Evolutionary conservation across 495 filamentous ascomycete genomes (phyloP).

Genomic region (Aspergillus biplanus): DNA sequence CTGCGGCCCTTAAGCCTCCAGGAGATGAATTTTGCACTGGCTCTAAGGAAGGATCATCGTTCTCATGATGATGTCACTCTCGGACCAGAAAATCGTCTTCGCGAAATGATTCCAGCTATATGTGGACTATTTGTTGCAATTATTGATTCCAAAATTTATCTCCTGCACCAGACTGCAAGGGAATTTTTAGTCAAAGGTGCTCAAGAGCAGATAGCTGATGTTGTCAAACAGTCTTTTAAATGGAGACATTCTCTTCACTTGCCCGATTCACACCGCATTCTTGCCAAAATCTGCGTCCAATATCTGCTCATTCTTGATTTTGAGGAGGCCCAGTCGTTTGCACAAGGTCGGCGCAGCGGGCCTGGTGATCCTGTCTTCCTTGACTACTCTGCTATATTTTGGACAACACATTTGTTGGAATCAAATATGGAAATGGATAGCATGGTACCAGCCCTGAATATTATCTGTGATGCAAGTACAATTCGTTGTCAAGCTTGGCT

Average conservation of each 20-base stretch:
- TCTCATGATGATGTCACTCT: background rate
- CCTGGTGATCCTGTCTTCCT: constrained; percentile 24
- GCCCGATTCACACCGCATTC: constrained; percentile 31
- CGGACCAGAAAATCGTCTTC: constrained; percentile 26
- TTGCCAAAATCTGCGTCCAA: constrained; percentile 36
- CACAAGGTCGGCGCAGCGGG: background rate
- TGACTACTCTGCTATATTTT: constrained; percentile 36
- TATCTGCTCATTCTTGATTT: constrained; percentile 28
- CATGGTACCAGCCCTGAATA: constrained; percentile 20
- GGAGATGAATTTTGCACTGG: constrained; percentile 45
- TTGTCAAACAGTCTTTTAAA: constrained; percentile 3
- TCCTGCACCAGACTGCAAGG: constrained; percentile 50
- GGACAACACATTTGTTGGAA: constrained; percentile 32
- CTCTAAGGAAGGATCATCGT: constrained; percentile 14
- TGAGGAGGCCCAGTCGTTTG: constrained; percentile 1
- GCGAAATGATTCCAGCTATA: constrained; percentile 29
- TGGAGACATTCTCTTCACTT: constrained; percentile 29
- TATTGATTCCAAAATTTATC: constrained; percentile 36
- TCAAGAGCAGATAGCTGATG: background rate
- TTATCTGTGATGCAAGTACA: constrained; percentile 20
- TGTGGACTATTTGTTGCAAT: constrained; percentile 48
- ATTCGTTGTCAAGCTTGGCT: constrained; percentile 10
- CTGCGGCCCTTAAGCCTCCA: constrained; percentile 38
- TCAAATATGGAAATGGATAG: constrained; percentile 19
- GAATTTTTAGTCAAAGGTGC: constrained; percentile 35